Conservation (phyloP, 2,329 filamentous ascomycete species). For the Tolypocladium ophioglossoides region DNA sequence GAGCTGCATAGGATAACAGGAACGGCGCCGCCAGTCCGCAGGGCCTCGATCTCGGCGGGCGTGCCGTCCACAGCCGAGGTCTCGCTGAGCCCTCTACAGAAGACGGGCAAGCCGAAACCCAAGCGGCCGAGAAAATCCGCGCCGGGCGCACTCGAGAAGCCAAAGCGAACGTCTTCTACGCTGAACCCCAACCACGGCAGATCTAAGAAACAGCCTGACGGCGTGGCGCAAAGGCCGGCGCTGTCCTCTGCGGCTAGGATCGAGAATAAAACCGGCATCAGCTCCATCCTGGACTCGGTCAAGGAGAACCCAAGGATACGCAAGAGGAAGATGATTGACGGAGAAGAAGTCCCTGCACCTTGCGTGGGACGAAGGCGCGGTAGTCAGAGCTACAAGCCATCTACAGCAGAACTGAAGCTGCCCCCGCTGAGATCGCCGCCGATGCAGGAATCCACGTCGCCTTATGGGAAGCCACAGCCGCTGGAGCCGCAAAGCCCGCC, state of each 20-base stretch:
- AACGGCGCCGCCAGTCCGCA: conserved; percentile 7
- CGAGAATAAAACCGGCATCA: conserved; percentile 8
- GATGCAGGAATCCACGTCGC: conserved; percentile 5
- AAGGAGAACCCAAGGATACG: conserved; percentile 36
- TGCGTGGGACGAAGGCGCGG: conserved; percentile 6
- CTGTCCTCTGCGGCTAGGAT: conserved; percentile 3
- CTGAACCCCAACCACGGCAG: conserved; percentile 26
- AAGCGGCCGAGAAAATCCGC: conserved; percentile 30
- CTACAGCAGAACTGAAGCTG: conserved; percentile 12
- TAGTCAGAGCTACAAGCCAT: not conserved
- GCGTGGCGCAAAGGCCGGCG: not conserved
- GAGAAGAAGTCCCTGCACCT: conserved; percentile 19
- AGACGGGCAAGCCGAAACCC: conserved; percentile 12
- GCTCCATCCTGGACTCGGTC: conserved; percentile 40
- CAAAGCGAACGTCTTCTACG: conserved; percentile 19
- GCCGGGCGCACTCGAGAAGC: conserved; percentile 21
- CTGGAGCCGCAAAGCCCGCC: conserved; percentile 19
- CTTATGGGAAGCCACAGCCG: conserved; percentile 12
- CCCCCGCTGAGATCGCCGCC: conserved; percentile 18
- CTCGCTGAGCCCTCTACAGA: not conserved
- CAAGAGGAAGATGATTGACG: conserved; percentile 35
- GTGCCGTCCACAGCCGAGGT: not conserved
- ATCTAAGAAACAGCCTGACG: conserved; percentile 8
- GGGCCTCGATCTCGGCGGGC: conserved; percentile 8
- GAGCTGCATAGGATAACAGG: conserved; percentile 27